Base-by-base conservation (phyloP, 306 rosid species). In the Vigna trinervia region DNA sequence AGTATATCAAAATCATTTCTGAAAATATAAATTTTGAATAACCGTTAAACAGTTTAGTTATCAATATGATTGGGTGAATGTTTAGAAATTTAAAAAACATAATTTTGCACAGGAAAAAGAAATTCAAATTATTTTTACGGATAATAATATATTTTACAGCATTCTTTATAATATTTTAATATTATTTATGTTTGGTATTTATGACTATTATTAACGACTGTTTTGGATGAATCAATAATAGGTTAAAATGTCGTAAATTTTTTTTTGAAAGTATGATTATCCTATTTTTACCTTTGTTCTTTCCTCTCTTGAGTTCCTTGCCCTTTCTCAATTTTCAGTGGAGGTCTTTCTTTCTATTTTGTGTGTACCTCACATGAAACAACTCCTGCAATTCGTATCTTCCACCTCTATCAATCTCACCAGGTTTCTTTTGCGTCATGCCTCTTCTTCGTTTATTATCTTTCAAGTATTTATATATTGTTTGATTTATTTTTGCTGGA, bases 321-420 rank as follows among this genome's bases (percentile, higher is more conserved):
- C 23, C 45, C 68, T 32, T 59, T 59, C 59, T 67, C 69, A 36
- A 41, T 39, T 53, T 26, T 36, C 45, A 22, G 58, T 52, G 76
- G 72, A 68, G 67, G 23, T 81, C 81, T 51, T 78, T 68, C 34
- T 38, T 78, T 72, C 28, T 28, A 14, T 77, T 65, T 57, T 63
- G 62, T 69, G 81, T 69, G 50, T 43, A 64, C 58, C 56, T 38
- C 63, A 38, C 38, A 71, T 93, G 97, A 87, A 77, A 39, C 94
- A 84, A 69, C 34, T 89, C 38, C 54, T 89, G 62, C 93, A 79
- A 67, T 76, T 85, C 19, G 82, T 84, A 67, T 83, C 84, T 72
- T 72, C 71, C 64, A 68, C 3, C 62, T 79, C 85, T 45, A 10
- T 75, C 38, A 70, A 78, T 75, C 68, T 80, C 71, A 56, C 83